These are phyloP conservation scores for Corymbia calophylla DNA, from an alignment of 441 rosid species.

Conservation along the genomic window DNA sequence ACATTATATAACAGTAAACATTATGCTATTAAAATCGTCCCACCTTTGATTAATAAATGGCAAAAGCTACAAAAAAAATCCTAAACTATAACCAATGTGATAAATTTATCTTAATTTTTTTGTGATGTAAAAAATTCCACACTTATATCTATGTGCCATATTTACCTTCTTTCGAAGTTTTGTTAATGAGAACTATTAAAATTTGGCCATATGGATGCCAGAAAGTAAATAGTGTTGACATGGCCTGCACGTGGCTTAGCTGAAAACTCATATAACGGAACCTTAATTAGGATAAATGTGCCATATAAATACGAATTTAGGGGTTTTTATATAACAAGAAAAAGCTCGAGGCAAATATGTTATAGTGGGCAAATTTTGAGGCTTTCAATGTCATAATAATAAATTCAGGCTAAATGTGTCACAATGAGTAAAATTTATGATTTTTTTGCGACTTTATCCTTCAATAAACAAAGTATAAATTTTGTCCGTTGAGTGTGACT, in stretches of 20 bases:
- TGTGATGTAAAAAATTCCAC: too few species aligned
- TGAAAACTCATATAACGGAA: background rate
- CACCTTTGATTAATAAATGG: background rate
- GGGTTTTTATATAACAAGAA: too few species aligned
- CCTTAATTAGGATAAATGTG: rapidly evolving
- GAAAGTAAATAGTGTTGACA: too few species aligned
- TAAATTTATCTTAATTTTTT: too few species aligned
- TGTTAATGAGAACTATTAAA: too few species aligned
- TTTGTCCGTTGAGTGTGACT: background rate
- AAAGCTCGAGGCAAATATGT: rapidly evolving
- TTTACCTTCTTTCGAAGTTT: rapidly evolving
- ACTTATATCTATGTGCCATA: rapidly evolving
- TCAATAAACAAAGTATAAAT: background rate
- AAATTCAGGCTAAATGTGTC: rapidly evolving
- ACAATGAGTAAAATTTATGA: rapidly evolving
- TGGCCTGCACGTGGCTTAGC: rapidly evolving
- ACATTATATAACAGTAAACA: background rate
- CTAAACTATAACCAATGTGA: rapidly evolving
- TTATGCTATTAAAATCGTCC: background rate
- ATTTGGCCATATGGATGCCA: background rate
- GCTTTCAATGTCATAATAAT: background rate
- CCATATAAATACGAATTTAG: rapidly evolving
- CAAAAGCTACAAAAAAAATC: rapidly evolving
- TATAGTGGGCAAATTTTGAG: rapidly evolving
- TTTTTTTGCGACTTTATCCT: background rate